Percentiles rank a stretch among this genome's conserved stretches.
Evolutionary conservation across 2,329 filamentous ascomycete genomes (phyloP).

Genomic region (Colletotrichum sansevieriae): DNA sequence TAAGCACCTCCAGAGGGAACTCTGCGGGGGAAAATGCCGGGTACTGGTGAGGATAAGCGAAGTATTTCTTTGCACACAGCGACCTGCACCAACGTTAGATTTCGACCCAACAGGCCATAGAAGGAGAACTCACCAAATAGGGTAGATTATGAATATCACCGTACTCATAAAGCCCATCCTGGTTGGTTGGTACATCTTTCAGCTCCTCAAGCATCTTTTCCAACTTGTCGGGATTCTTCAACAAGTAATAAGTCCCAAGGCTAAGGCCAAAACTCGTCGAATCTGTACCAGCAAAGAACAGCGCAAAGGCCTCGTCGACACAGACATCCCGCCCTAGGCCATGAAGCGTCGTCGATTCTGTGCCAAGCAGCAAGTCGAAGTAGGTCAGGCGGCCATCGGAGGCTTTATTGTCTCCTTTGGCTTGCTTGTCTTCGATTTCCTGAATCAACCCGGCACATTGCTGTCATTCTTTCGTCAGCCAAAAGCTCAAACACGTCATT

Average conservation of each 20-base stretch:
- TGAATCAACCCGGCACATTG: conserved; percentile 2
- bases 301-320: conserved; percentile 3
- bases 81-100: neutral
- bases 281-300: conserved; percentile 15
- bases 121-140: neutral
- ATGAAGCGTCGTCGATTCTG: neutral
- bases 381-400: conserved; percentile 8
- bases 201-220: conserved; percentile 15
- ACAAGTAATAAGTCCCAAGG: conserved; percentile 3
- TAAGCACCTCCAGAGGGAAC: conserved; percentile 17
- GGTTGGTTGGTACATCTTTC: neutral
- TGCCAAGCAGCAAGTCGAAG: conserved; percentile 1
- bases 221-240: conserved; percentile 10
- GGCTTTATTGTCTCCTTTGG: neutral
- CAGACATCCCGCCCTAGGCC: neutral
- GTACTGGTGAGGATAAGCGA: neutral
- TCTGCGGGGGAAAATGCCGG: conserved; percentile 12
- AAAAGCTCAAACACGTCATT: neutral
- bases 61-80: conserved; percentile 20
- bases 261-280: neutral
- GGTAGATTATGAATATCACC: neutral
- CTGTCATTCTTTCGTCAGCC: neutral
- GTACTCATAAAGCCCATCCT: conserved; percentile 13
- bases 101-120: fast-evolving
- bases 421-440: conserved; percentile 20